Evolutionary conservation across 176 grass and related monocot species (phyloP), one percentile per base, ranked within the genome.

Genomic region (Dendrocalamus sinicus): DNA sequence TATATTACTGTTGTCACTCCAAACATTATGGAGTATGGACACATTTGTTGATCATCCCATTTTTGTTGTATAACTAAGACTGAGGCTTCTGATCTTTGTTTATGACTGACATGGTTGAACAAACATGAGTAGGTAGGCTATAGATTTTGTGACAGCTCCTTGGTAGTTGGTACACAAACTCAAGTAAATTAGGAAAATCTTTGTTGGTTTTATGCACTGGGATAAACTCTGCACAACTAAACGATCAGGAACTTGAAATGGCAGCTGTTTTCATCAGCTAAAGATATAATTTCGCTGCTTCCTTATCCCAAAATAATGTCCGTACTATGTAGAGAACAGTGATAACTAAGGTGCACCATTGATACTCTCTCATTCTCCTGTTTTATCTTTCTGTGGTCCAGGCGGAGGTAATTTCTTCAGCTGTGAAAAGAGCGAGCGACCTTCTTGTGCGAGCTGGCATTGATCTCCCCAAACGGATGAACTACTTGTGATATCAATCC

Each of bases 391-490:
- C 61, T 82, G 19, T 85, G 20, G 2, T 81, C 10, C 64, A 90
- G 88, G 83, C 77, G 45, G 83, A 82, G 45, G 65, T 82, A 64
- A 82, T 86, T 78, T 77, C 83, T 77, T 66, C 72, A 37, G 78
- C 88, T 26, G 65, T 65, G 51, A 66, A 82, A 72, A 86, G 66
- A 78, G 88, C 83, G 6, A 82, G 47, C 0, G 78, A 77, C 46
- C 63, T 90, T 37, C 78, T 86, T 48, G 32, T 1, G 9, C 44
- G 88, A 57, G 83, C 83, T 82, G 88, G 83, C 78, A 86, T 90
- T 26, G 57, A 65, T 22, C 88, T 90, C 66, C 83, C 72, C 8
- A 45, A 77, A 37, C 67, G 83, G 24, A 90, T 90, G 88, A 90
- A 90, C 37, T 46, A 78, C 46, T 9, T 86, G 66, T 90, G 80